Base-by-base conservation (phyloP, 164 flowering plant genomes). In the Protea cynaroides region DNA sequence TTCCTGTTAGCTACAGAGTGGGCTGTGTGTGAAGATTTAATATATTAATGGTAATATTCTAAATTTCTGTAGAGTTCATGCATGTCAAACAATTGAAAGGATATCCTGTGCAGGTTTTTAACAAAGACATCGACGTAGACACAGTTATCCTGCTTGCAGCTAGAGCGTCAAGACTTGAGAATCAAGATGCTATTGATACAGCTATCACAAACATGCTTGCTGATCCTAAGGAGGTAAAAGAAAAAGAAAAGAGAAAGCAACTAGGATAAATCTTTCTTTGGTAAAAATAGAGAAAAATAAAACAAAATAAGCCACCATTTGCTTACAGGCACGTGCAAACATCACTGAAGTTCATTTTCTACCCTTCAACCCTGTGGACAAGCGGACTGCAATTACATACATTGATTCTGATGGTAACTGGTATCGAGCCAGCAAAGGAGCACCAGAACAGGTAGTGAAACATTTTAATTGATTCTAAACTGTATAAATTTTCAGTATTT, bases 401-500 rank as follows among this genome's bases (percentile, higher is more conserved):
- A 83, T 89, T 52, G 92, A 86, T 73, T 50, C 82, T 60, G 84
- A 84, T 58, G 97, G 92, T 24, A 82, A 80, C 22, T 89, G 94
- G 94, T 72, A 82, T 65, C 80, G 94, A n/a, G 89, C 91, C 47
- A 91, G 86, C 81, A 91, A 91, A 83, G 96, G 96, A 70, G 92
- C 97, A 63, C 96, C 97, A 59, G 97, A 89, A 68, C 92, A 91
- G 94, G 96, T 89, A 73, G 36, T 11, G 12, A 10, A 46, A 37
- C 55, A 46, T 23, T 43, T 21, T 24, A 12, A 23, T 15, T 9
- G 15, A 15, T 3, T 10, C 36, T n/a, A 40, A 11, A 59, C 49
- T 40, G 9, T 22, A 6, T 13, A 43, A 5, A 10, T 57, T 52
- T 36, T 58, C 46, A 53, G 58, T 53, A n/a, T 38, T 19, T 29